Evolutionary conservation across 1,139 yeast genomes (phyloP).

Genomic region (Torulaspora pretoriensis): DNA sequence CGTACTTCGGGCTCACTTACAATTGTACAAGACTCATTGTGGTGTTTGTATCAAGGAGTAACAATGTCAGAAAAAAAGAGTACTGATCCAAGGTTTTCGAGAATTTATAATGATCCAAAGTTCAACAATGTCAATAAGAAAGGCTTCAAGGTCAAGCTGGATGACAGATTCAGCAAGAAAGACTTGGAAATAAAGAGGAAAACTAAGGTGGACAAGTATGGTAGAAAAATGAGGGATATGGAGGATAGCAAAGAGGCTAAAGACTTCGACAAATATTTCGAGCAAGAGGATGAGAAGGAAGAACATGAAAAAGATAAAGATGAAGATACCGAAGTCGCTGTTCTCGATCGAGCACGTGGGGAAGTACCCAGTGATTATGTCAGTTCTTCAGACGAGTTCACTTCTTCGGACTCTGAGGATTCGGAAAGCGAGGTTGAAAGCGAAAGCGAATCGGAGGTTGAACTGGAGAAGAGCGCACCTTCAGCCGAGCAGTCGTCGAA

Average conservation of each 20-base stretch:
- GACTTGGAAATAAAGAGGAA: constrained; percentile 57
- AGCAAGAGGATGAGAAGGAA: constrained; percentile 30
- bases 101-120: constrained; percentile 83
- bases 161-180: constrained; percentile 73
- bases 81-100: constrained; percentile 73
- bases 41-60: background rate
- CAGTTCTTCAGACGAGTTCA: constrained; percentile 41
- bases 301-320: constrained; percentile 29
- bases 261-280: constrained; percentile 63
- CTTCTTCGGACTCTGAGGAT: constrained; percentile 42
- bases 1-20: background rate
- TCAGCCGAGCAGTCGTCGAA: constrained; percentile 83
- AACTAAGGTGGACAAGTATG: constrained; percentile 78
- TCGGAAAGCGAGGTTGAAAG: constrained; percentile 35
- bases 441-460: constrained; percentile 46
- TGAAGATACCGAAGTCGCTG: constrained; percentile 14
- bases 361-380: constrained; percentile 44
- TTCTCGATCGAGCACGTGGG: constrained; percentile 67
- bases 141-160: constrained; percentile 72
- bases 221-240: constrained; percentile 55
- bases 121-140: constrained; percentile 71
- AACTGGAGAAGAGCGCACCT: constrained; percentile 55
- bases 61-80: constrained; percentile 31
- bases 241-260: constrained; percentile 41
- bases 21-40: no score